Evolutionary conservation across 2,329 filamentous ascomycete genomes (phyloP).

Genomic region (Canariomyces notabilis): DNA sequence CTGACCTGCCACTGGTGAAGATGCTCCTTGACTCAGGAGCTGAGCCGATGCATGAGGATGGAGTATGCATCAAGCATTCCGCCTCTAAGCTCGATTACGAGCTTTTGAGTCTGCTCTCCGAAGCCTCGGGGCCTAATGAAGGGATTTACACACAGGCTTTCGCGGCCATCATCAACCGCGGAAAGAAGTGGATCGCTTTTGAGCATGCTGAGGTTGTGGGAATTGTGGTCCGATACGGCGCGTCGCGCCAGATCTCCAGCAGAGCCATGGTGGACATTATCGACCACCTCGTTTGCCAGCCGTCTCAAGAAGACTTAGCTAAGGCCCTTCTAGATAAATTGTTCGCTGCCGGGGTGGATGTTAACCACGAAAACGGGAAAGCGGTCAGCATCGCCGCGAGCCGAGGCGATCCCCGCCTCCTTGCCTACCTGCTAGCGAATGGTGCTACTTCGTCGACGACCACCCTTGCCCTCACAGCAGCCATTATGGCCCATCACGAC

Average conservation of each 20-base stretch:
- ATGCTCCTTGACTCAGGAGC: slow-evolving; percentile 24
- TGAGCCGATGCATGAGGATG: slow-evolving; percentile 22
- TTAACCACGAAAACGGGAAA: slow-evolving; percentile 25
- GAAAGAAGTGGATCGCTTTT: slow-evolving; percentile 24
- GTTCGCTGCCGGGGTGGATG: slow-evolving; percentile 20
- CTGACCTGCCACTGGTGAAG: slow-evolving; percentile 20
- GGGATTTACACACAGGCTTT: slow-evolving; percentile 22
- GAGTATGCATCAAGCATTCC: slow-evolving; percentile 25
- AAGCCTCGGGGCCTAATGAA: slow-evolving; percentile 15
- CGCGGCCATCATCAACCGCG: slow-evolving; percentile 17
- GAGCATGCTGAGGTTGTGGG: slow-evolving; percentile 25
- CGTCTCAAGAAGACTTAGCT: slow-evolving; percentile 13
- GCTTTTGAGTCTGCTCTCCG: slow-evolving; percentile 19
- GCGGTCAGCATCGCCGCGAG: slow-evolving; percentile 20
- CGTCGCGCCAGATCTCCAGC: slow-evolving; percentile 17
- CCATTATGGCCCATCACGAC: slow-evolving; percentile 22
- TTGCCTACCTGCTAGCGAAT: slow-evolving; percentile 18
- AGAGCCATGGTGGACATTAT: slow-evolving; percentile 23
- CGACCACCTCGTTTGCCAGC: slow-evolving; percentile 20
- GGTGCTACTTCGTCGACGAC: slow-evolving; percentile 18
- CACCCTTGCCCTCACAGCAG: slow-evolving; percentile 19
- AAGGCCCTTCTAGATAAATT: slow-evolving; percentile 19
- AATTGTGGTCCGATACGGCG: slow-evolving; percentile 22
- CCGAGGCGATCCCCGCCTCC: slow-evolving; percentile 19
- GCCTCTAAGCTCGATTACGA: slow-evolving; percentile 21